Base-by-base conservation (phyloP, 208 protist genomes). In the Herpetomonas samuelpessoai region DNA sequence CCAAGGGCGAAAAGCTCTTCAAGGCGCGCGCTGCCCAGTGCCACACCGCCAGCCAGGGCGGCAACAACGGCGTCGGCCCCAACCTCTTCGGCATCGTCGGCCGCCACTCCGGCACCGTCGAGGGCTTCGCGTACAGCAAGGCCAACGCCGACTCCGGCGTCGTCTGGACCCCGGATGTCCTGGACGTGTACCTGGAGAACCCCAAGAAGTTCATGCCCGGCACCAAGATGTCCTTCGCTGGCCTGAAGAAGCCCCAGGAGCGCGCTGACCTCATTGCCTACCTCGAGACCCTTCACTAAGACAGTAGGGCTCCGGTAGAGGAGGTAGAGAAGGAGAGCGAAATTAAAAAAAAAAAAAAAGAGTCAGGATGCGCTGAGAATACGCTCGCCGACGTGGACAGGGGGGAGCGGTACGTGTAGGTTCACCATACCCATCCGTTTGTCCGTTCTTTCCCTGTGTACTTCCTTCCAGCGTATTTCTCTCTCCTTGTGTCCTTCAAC, bases 121-220 rank as follows among this genome's bases (percentile, higher is more conserved):
- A 86, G 57, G 93, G 92, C 64, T 99, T 93, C 69, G 45, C 77
- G 35, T 99, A 98, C 92, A 96, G 95, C 62, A 85, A 87, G 54
- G 96, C 97, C 58, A 99, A 99, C 79, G 88, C 95, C 60, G 81
- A 94, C 44, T 88, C 82, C 6, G 88, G 84, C 57, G 88, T 98
- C 24, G 57, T 86, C 21, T 99, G 97, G 97, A 96, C 77, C 51
- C 81, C 93, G 27, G 80, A 98, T 52, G 88, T 93, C 57, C 83
- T 99, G 25, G 90, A 96, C 67, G 88, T 97, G 35, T 99, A 98
- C 67, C 78, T 98, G 31, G 81, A 96, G 76, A 97, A 98, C 72
- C 97, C 97, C 54, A 98, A 98, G 91, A 98, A 98, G 89, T 98
- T 97, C 72, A 98, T 98, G 79, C 96, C 96, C 26, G 96, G 95